Evolutionary conservation across 2,329 filamentous ascomycete species (phyloP).

Genomic region (Aspergillus sp.): DNA sequence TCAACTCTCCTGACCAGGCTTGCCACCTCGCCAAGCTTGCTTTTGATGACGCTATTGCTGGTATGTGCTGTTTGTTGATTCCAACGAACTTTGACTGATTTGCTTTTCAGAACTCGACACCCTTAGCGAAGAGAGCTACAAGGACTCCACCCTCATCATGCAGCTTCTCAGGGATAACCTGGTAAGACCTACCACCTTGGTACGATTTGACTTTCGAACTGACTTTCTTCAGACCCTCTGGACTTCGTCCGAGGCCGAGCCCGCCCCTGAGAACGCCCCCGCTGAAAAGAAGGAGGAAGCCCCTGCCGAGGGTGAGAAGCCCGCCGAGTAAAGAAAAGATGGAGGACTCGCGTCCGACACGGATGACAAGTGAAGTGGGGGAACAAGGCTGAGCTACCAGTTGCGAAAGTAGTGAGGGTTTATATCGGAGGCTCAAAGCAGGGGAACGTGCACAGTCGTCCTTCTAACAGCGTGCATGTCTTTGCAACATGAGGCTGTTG

Average conservation of each 20-base stretch:
- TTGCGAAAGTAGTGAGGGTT: slow-evolving; percentile 17
- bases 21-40: slow-evolving; percentile 97
- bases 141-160: slow-evolving; percentile 98
- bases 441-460: slow-evolving; percentile 9
- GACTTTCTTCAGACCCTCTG: slow-evolving; percentile 77
- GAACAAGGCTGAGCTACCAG: slow-evolving; percentile 17
- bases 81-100: slow-evolving; percentile 25
- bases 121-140: slow-evolving; percentile 98
- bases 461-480: not conserved
- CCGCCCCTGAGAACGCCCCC: slow-evolving; percentile 59
- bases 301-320: slow-evolving; percentile 48
- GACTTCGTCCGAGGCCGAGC: slow-evolving; percentile 98
- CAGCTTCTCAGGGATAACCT: slow-evolving; percentile 97
- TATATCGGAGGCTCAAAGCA: slow-evolving; percentile 2
- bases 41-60: slow-evolving; percentile 94
- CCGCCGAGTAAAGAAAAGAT: slow-evolving; percentile 49
- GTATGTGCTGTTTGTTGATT: slow-evolving; percentile 47
- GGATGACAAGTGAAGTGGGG: slow-evolving; percentile 15
- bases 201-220: slow-evolving; percentile 24
- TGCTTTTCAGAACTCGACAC: slow-evolving; percentile 79
- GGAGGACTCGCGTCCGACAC: slow-evolving; percentile 37
- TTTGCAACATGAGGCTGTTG: not conserved
- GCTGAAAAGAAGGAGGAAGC: slow-evolving; percentile 51
- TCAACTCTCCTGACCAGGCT: slow-evolving; percentile 97
- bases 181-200: slow-evolving; percentile 56